Evolutionary conservation across 2,329 filamentous ascomycete species (phyloP), one percentile per base, ranked within the genome.

Genomic region (Chaetomiaceae sp.): DNA sequence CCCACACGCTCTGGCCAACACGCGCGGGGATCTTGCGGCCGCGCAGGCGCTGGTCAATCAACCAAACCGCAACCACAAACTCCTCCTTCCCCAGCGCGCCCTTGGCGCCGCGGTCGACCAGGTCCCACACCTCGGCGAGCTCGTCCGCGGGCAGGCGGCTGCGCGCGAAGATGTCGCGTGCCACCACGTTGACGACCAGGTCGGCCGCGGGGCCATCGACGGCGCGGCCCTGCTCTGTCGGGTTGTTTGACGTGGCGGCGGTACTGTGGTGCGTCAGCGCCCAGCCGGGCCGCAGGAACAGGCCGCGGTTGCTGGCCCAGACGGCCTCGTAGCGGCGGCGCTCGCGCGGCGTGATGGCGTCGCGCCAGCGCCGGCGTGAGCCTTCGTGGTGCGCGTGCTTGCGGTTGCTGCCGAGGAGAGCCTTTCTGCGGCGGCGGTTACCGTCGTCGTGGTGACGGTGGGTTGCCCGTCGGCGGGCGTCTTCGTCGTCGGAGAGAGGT

Each of bases 11-110:
- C 40, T 83, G 79, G 42, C 75, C 75, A 9, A 91, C 84, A 57
- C 76, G 78, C 12, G 75, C 68, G 0, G 88, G 87, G 17, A 91
- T 70, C 69, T 93, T 93, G 49, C 86, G 70, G 1, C 87, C 88
- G 54, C 84, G 80, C n/a, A 93, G 68, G 49, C 85, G 71, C 70
- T 90, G 86, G 62, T 93, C 87, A 29, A 93, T 78, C 39, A 93
- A 67, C 86, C 87, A 93, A 69, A 88, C 74, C 9, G 87, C 87
- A 1, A 91, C 86, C 0, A 93, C 84, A 62, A 93, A 93, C 67
- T 89, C 84, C 45, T 83, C 75, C 58, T 78, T 77, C 46, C 68
- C 70, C 44, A 93, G 65, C 54, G 75, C 69, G 1, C 83, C 83
- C 12, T 66, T 60, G 1, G 66, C 62, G 6, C 68, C 64, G 1